phyloP scores from a whole-genome alignment of 75 land plant species.

The Adiantum capillusveneris region DNA sequence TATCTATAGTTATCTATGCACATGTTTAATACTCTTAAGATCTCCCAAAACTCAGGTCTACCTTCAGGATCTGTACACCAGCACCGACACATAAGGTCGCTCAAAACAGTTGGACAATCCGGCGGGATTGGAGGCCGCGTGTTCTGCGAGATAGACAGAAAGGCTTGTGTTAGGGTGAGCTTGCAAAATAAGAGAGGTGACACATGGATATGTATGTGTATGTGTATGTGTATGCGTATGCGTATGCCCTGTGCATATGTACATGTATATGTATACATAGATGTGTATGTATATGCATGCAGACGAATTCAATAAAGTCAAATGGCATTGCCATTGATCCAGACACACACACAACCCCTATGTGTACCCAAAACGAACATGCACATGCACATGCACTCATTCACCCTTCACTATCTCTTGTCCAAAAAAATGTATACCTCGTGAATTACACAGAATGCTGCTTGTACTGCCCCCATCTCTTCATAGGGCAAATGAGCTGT shows the following conservation, averaged over 20 bases:
- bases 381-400: too few relatives aligned
- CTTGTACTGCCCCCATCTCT: slow-evolving; percentile 26
- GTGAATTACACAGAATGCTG: slow-evolving; percentile 9
- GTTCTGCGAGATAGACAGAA: too few relatives aligned
- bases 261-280: not conserved
- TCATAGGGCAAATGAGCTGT: slow-evolving; percentile 21
- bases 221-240: not conserved
- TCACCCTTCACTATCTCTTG: not conserved
- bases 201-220: not conserved
- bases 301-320: not conserved
- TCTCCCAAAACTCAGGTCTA: slow-evolving; percentile 72
- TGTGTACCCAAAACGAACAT: too few relatives aligned
- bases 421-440: not conserved
- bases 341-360: not conserved
- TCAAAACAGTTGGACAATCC: slow-evolving; percentile 50
- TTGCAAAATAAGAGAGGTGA: slow-evolving; percentile 6
- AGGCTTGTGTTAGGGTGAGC: too few relatives aligned
- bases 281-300: not conserved
- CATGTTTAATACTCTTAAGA: slow-evolving; percentile 64
- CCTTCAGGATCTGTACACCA: slow-evolving; percentile 72
- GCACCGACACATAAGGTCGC: slow-evolving; percentile 66
- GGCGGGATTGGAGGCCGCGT: slow-evolving; percentile 61
- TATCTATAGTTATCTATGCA: too few relatives aligned
- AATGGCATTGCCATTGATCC: not conserved
- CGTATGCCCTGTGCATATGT: not conserved